Evolutionary conservation across 257 asterid species (phyloP), one percentile per base, ranked within the genome.

Genomic region (Scutellaria baicalensis): DNA sequence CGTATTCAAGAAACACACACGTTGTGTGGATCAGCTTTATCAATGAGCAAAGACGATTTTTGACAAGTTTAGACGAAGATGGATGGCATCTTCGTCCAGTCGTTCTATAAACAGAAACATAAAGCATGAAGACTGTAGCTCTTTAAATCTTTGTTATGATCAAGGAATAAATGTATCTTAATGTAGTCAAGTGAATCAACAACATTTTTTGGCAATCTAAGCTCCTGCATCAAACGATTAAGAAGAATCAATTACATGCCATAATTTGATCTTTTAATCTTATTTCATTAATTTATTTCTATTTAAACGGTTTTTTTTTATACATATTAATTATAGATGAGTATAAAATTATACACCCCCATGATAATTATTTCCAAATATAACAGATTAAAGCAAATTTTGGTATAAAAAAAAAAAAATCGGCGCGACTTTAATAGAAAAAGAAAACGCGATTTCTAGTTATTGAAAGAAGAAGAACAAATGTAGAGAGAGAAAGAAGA

Each of bases 181-280:
- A 42, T 43, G 6, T 17, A 62, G 43, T 16, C 62, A 16, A 31
- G 18, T 44, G 27, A 36, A 67, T 57, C 49, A 16, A 63, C 20
- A 62, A 55, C 10, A 23, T 64, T 27, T 47, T 70, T 42, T 27
- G 33, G 79, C 77, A 63, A 49, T 63, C 72, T 35, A 68, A 67
- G 62, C 73, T n/a, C n/a, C n/a, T 68, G 75, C 71, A 70, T 11
- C 36, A 11, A 55, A 40, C 18, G 31, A 39, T 35, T 31, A 58
- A 16, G 9, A 3, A 35, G 9, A 45, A 5, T n/a, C 31, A 21
- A 10, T 18, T 11, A 9, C 18, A 20, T 8, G 16, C 3, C 27
- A 38, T 14, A 12, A 18, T 6, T 20, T 16, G 6, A 52, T 51
- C 54, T 8, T 5, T 17, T 59, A 8, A 44, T 31, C 42, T 39